Conservation (phyloP, 1,284 basidiomycete genomes). For the Rhodotorula sp. region DNA sequence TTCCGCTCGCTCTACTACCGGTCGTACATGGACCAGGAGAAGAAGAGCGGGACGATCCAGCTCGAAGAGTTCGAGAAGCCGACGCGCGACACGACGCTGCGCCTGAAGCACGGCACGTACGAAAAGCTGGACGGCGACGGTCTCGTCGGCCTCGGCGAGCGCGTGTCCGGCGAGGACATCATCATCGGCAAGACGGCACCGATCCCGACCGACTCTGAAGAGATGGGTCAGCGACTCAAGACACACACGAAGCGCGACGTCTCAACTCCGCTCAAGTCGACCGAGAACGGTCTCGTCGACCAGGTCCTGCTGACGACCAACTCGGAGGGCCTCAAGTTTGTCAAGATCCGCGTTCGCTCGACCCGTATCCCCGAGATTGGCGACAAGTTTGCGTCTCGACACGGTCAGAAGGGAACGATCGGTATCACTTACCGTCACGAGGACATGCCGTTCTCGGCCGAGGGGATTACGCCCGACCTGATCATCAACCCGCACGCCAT, state of each 20-base stretch:
- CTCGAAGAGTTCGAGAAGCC: conserved; percentile 98
- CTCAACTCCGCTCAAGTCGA: conserved; percentile 95
- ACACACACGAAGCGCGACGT: conserved; percentile 90
- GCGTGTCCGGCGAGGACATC: conserved; percentile 94
- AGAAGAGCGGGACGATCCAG: conserved; percentile 89
- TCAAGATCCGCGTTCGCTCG: conserved; percentile 94
- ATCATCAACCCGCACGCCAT: conserved; percentile 99
- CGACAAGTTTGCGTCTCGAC: conserved; percentile 99
- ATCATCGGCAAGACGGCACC: conserved; percentile 99
- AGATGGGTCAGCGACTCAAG: conserved; percentile 89
- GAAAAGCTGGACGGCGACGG: conserved; percentile 98
- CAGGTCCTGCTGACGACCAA: conserved; percentile 97
- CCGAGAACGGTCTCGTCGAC: conserved; percentile 95
- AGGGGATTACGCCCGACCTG: conserved; percentile 93
- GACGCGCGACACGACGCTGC: conserved; percentile 83
- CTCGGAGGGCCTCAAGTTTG: conserved; percentile 93
- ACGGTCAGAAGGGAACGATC: conserved; percentile 99
- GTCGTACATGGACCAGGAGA: conserved; percentile 92
- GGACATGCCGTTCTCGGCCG: conserved; percentile 98
- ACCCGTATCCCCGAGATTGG: conserved; percentile 96
- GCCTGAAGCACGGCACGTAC: conserved; percentile 98
- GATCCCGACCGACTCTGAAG: conserved; percentile 92
- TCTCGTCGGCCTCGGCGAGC: conserved; percentile 89
- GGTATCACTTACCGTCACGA: conserved; percentile 99
- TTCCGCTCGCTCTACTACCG: conserved; percentile 99